phyloP scores from a whole-genome alignment of 768 basidiomycete species.

The Termitomyces sp. region DNA sequence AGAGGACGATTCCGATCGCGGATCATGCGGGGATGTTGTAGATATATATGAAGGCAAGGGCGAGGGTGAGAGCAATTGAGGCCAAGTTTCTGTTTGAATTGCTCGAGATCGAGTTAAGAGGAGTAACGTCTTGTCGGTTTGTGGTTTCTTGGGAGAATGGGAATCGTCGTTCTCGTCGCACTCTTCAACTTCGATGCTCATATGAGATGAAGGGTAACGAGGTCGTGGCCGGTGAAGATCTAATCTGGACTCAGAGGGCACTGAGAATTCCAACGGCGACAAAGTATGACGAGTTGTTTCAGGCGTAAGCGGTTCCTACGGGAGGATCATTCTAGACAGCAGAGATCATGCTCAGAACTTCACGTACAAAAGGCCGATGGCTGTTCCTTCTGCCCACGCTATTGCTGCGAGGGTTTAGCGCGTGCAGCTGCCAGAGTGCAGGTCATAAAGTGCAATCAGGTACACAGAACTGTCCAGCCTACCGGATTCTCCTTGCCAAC shows the following conservation, averaged over 20 bases:
- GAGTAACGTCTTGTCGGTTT: slow-evolving; percentile 38
- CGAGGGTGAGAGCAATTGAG: slow-evolving; percentile 26
- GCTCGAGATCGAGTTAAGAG: slow-evolving; percentile 59
- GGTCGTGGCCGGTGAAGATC: slow-evolving; percentile 23
- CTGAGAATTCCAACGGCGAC: slow-evolving; percentile 32
- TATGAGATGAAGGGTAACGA: slow-evolving; percentile 24
- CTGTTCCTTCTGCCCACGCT: slow-evolving; percentile 23
- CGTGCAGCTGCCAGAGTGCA: slow-evolving; percentile 11
- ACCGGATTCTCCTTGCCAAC: slow-evolving; percentile 32
- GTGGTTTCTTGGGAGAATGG: slow-evolving; percentile 27
- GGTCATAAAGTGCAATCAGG: not conserved
- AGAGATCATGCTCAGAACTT: not conserved
- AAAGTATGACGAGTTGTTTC: slow-evolving; percentile 40
- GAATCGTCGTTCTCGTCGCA: slow-evolving; percentile 23
- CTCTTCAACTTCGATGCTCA: slow-evolving; percentile 42
- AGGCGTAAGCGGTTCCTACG: slow-evolving; percentile 37
- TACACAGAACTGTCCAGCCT: slow-evolving; percentile 1
- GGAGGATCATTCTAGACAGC: not conserved
- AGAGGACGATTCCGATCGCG: slow-evolving; percentile 73
- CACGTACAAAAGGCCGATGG: slow-evolving; percentile 16
- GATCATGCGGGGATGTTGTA: slow-evolving; percentile 46
- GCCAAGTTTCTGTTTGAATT: slow-evolving; percentile 59
- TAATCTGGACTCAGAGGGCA: slow-evolving; percentile 21
- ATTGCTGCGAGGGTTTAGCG: slow-evolving; percentile 15
- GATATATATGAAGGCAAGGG: slow-evolving; percentile 31